Conservation (phyloP, 1,284 basidiomycete genomes). For the Athelia sp. region DNA sequence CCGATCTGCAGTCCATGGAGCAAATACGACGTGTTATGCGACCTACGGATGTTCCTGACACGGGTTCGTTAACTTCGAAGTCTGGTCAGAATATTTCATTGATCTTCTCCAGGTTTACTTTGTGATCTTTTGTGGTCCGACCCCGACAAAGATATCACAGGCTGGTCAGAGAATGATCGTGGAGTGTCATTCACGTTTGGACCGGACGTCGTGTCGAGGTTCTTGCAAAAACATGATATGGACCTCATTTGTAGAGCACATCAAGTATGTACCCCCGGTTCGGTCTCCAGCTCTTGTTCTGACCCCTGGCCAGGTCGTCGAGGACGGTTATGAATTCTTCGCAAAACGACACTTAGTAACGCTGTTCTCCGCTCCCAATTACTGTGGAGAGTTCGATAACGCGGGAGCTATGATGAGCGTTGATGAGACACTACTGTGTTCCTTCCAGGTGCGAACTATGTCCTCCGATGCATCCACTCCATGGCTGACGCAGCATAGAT, state of each 20-base stretch:
- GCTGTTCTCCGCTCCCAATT: constrained; percentile 96
- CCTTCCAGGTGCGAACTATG: constrained; percentile 99
- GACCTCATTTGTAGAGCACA: constrained; percentile 98
- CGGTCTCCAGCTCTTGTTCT: constrained; percentile 5
- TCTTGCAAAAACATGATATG: constrained; percentile 99
- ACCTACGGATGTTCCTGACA: constrained; percentile 98
- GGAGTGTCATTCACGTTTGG: constrained; percentile 99
- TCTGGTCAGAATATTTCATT: constrained; percentile 1
- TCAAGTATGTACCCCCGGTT: constrained; percentile 62
- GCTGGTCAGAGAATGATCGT: constrained; percentile 99
- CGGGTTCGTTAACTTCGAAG: constrained; percentile 58
- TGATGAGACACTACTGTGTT: constrained; percentile 95
- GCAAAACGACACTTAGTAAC: constrained; percentile 97
- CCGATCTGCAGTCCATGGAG: constrained; percentile 98
- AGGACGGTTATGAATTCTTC: constrained; percentile 99
- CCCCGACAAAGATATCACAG: constrained; percentile 98
- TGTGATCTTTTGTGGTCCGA: constrained; percentile 99
- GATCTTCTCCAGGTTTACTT: constrained; percentile 62
- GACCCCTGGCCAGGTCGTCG: constrained; percentile 69
- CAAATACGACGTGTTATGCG: constrained; percentile 99
- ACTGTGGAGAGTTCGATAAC: constrained; percentile 98
- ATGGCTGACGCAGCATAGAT: constrained; percentile 53
- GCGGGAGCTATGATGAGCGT: constrained; percentile 99
- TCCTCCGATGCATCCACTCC: too few relatives aligned
- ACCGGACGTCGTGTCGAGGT: constrained; percentile 95